Percentiles rank a stretch among this genome's conserved stretches.
These are phyloP conservation scores for Collariella sp. DNA, from an alignment of 495 filamentous ascomycete species.

Conservation along the genomic window DNA sequence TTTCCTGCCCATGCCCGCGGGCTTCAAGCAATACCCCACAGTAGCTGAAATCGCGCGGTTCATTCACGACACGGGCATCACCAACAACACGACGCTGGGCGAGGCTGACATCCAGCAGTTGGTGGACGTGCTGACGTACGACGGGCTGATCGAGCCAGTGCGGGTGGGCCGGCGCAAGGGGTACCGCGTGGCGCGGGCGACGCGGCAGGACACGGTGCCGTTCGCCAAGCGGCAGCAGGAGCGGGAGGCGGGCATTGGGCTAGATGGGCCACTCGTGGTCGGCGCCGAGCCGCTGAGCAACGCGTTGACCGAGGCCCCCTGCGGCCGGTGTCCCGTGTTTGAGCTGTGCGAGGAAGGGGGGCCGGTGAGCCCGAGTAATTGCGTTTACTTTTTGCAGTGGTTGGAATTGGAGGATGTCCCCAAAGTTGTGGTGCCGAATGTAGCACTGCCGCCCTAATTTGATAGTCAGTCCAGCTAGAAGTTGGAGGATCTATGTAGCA, in stretches of 20 bases:
- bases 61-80: conserved; percentile 57
- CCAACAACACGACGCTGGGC: conserved; percentile 52
- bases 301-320: conserved; percentile 80
- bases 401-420: conserved; percentile 35
- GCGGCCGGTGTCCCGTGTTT: conserved; percentile 91
- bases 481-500: too few relatives aligned
- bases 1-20: conserved; percentile 56
- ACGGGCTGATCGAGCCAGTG: conserved; percentile 61
- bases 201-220: conserved; percentile 32
- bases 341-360: conserved; percentile 81
- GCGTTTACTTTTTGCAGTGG: conserved; percentile 87
- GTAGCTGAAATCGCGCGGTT: conserved; percentile 59
- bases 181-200: conserved; percentile 43
- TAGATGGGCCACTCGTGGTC: conserved; percentile 13
- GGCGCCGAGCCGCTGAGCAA: conserved; percentile 38
- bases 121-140: conserved; percentile 76
- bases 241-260: conserved; percentile 29
- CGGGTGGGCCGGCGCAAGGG: conserved; percentile 35
- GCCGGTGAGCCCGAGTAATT: conserved; percentile 78
- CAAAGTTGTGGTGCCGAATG: not conserved
- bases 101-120: conserved; percentile 70
- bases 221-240: conserved; percentile 31
- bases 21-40: conserved; percentile 68
- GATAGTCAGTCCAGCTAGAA: not conserved
- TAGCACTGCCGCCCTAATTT: not conserved